Evolutionary conservation across 352 stramenopile genomes (phyloP), one percentile per base, ranked within the genome.

Genomic region (Thalassiosira hispida): DNA sequence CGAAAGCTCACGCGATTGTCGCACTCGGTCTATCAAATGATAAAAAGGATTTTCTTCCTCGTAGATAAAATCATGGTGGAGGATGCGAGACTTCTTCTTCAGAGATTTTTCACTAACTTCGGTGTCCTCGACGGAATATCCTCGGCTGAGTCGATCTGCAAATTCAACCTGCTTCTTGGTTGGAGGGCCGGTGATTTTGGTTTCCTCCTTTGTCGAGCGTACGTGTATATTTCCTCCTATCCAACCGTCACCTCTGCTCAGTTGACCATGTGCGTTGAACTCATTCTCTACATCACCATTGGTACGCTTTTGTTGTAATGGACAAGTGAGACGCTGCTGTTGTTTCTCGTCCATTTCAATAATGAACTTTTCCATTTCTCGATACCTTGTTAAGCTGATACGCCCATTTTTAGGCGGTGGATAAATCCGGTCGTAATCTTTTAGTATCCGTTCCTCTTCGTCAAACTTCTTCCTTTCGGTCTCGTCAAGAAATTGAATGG

Each of bases 391-490:
- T 40, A 29, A n/a, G 35, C 47, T 74, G 33, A 83, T 71, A 20
- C 61, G 22, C 18, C 55, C 69, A 35, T 72, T 72, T 9, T 25
- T 27, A 56, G 49, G 44, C 20, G 84, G 73, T 25, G 85, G 85
- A 74, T 89, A 91, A 44, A 89, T 86, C 29, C 81, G 67, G 52
- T 89, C 71, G 27, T 84, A 91, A 53, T 85, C 81, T 35, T 73
- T 38, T 7, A 90, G 56, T 31, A 78, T 63, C 44, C 52, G 46
- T n/a, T 87, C 81, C 42, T 90, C 80, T 20, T 75, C 65, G 40
- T 81, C 64, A 77, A 75, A 68, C 68, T 46, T 35, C 18, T 47
- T 61, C 9, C 14, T 47, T 56, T 67, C 63, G 40, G 46, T 38
- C 23, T 65, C 56, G n/a, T 66, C 40, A 7, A 47, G 12, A 18